Evolutionary conservation across 768 basidiomycete genomes (phyloP).

Genomic region (Phanerochaete sordida): DNA sequence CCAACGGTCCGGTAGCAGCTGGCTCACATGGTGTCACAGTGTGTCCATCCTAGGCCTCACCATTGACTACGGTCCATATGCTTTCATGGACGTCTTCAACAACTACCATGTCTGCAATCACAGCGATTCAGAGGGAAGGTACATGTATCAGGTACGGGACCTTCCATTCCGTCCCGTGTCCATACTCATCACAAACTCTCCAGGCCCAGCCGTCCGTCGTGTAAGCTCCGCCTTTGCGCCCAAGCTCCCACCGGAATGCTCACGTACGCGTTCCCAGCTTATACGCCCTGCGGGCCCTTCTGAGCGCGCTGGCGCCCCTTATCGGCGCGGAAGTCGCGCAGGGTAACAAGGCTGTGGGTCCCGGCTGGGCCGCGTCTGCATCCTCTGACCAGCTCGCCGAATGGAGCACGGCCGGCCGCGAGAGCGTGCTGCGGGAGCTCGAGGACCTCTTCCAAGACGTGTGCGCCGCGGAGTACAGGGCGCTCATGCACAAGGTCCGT

Average conservation of each 20-base stretch:
- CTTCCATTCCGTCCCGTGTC: not conserved
- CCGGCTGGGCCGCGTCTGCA: constrained; percentile 62
- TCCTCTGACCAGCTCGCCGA: constrained; percentile 50
- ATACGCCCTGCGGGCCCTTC: constrained; percentile 75
- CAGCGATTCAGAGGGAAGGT: constrained; percentile 73
- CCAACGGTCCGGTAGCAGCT: not conserved
- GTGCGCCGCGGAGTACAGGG: constrained; percentile 61
- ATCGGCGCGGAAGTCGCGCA: constrained; percentile 76
- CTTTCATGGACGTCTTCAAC: constrained; percentile 94
- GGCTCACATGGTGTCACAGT: constrained; percentile 31
- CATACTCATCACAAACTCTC: not conserved
- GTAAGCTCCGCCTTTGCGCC: constrained; percentile 34
- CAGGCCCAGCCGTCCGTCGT: constrained; percentile 79
- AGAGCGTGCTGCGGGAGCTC: constrained; percentile 54
- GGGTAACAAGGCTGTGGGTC: constrained; percentile 43
- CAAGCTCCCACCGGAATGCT: not conserved
- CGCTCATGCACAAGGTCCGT: constrained; percentile 65
- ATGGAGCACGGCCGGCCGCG: constrained; percentile 59
- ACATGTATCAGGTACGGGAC: constrained; percentile 56
- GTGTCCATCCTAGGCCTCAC: constrained; percentile 74
- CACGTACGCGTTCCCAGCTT: constrained; percentile 37
- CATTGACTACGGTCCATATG: constrained; percentile 85
- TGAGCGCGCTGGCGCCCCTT: constrained; percentile 77
- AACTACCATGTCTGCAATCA: constrained; percentile 88
- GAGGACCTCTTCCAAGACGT: constrained; percentile 56